Evolutionary conservation across 495 filamentous ascomycete genomes (phyloP).

Genomic region (Neurospora sp.): DNA sequence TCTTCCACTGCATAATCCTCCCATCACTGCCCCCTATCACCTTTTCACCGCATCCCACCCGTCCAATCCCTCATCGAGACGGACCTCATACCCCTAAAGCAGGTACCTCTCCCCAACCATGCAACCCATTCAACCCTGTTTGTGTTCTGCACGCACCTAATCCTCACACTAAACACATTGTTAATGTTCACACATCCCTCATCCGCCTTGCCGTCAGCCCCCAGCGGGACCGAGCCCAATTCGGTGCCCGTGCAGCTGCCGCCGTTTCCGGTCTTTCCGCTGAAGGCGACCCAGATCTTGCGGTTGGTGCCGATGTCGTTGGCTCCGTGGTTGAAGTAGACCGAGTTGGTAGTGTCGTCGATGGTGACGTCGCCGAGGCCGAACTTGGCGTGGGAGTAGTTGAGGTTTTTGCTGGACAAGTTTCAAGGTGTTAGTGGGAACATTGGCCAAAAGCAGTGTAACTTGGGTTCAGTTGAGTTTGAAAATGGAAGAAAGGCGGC

Average conservation of each 20-base stretch:
- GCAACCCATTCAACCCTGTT: not conserved
- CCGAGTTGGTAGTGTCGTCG: not conserved
- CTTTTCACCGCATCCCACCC: too few relatives aligned
- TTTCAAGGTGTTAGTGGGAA: too few relatives aligned
- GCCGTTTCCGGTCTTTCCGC: not conserved
- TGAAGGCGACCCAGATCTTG: not conserved
- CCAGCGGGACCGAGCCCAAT: not conserved
- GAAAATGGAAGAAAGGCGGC: too few relatives aligned
- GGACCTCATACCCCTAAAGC: not conserved
- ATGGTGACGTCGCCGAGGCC: not conserved
- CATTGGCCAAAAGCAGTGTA: too few relatives aligned
- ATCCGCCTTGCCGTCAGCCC: rapidly evolving
- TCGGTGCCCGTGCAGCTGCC: not conserved
- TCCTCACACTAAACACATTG: not conserved
- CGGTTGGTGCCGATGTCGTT: not conserved
- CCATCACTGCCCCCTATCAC: too few relatives aligned
- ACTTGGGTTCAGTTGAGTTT: too few relatives aligned
- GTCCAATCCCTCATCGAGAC: not conserved
- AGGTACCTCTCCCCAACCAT: not conserved
- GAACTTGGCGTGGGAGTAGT: not conserved
- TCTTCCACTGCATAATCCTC: too few relatives aligned
- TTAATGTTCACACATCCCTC: not conserved
- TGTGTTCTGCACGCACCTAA: not conserved
- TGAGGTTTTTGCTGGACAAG: not conserved
- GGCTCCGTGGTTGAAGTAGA: not conserved